Conservation (phyloP, 1,284 basidiomycete species). For the Pholiota adiposa region DNA sequence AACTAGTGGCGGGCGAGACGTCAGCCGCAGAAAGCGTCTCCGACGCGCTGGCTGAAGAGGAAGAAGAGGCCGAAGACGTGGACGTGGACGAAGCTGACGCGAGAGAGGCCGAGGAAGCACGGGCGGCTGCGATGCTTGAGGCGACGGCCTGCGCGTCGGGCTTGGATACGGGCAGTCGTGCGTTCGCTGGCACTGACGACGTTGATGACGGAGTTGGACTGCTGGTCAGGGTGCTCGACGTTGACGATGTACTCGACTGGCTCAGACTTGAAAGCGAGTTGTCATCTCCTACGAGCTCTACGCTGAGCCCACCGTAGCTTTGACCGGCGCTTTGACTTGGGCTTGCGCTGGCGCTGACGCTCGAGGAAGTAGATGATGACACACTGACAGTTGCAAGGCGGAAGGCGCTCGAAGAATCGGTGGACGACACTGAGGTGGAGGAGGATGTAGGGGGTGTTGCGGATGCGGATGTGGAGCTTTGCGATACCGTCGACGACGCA, state of each 20-base stretch:
- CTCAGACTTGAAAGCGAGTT: slow-evolving; percentile 3
- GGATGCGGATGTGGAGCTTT: slow-evolving; percentile 25
- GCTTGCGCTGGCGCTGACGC: no score
- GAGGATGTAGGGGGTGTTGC: neutral
- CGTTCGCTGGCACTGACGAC: neutral
- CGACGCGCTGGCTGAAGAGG: slow-evolving; percentile 13
- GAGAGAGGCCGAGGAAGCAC: neutral
- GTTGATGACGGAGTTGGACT: neutral
- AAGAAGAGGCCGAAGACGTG: neutral
- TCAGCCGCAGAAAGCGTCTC: neutral
- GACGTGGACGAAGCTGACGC: neutral
- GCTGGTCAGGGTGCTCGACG: neutral
- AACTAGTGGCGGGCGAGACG: slow-evolving; percentile 2
- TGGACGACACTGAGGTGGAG: neutral
- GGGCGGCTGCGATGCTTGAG: neutral
- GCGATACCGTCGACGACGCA: slow-evolving; percentile 11
- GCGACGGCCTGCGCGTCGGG: neutral
- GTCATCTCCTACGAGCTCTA: slow-evolving; percentile 32
- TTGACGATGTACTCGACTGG: neutral
- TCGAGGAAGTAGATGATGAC: neutral
- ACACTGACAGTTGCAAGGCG: slow-evolving; percentile 16
- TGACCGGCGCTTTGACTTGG: slow-evolving; percentile 9
- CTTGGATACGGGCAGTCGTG: neutral
- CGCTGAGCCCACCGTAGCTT: slow-evolving; percentile 28
- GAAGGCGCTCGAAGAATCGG: slow-evolving; percentile 5